These are phyloP conservation scores for Saturnispora quitensis DNA, from an alignment of 805 yeast genomes.

Conservation along the genomic window DNA sequence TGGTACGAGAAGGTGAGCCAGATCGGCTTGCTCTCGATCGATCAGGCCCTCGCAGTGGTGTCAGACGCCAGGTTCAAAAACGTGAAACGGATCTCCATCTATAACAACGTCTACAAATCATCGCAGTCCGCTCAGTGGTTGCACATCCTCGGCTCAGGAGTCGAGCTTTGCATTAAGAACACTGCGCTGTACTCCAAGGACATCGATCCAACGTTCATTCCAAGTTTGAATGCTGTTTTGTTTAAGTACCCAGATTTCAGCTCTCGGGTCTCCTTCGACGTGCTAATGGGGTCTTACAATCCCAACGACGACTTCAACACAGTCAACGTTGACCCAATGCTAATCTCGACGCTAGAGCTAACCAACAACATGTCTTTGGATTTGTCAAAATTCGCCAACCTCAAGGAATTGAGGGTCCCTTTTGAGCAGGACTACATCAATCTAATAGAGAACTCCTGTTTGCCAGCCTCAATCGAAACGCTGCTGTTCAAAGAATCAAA, in stretches of 20 bases:
- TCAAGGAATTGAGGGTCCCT: background rate
- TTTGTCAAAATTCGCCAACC: background rate
- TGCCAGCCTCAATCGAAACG: conserved; percentile 1
- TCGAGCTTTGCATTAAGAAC: background rate
- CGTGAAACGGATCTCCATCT: background rate
- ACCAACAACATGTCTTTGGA: background rate
- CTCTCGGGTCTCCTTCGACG: background rate
- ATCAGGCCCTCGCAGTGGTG: background rate
- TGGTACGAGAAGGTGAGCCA: conserved; percentile 3
- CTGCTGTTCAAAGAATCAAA: conserved; percentile 1
- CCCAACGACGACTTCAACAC: background rate
- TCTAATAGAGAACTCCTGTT: background rate
- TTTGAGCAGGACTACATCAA: background rate
- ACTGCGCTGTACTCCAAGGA: conserved; percentile 4
- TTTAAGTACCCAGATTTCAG: background rate
- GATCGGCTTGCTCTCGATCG: conserved; percentile 1
- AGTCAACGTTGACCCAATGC: background rate
- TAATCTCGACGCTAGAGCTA: background rate
- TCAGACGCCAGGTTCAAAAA: conserved; percentile 1
- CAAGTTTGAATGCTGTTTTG: background rate
- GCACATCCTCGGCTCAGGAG: background rate
- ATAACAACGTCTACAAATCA: conserved; percentile 4
- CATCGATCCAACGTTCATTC: conserved; percentile 4
- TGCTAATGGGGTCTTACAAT: conserved; percentile 1
- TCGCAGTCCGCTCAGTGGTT: background rate